Evolutionary conservation across 169 alveolate genomes (phyloP).

Genomic region (Prorocentrum cordatum): DNA sequence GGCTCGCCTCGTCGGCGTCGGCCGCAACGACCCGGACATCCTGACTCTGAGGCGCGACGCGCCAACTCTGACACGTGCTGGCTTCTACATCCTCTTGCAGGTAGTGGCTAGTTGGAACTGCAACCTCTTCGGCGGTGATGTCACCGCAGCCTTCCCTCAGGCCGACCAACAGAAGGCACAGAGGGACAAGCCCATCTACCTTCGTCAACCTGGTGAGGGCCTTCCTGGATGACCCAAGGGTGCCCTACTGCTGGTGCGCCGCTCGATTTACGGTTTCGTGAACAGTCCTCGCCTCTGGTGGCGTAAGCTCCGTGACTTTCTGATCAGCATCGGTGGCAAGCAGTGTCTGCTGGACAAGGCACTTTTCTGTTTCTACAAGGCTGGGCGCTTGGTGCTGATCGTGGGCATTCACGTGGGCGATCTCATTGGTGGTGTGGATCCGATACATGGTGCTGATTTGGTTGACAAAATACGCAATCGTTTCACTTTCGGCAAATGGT

Average conservation of each 20-base stretch:
- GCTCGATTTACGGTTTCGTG: neutral
- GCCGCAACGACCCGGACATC: neutral
- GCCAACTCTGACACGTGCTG: neutral
- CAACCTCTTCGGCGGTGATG: neutral
- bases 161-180: neutral
- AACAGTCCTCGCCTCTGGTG: neutral
- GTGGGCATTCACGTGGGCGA: slow-evolving; percentile 12
- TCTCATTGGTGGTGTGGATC: neutral
- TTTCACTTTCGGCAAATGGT: slow-evolving; percentile 11
- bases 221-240: neutral
- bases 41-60: neutral
- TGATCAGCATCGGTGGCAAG: neutral
- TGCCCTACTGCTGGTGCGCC: neutral
- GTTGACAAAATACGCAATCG: neutral
- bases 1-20: neutral
- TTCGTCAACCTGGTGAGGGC: slow-evolving; percentile 16
- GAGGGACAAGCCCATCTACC: neutral
- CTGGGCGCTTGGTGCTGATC: neutral
- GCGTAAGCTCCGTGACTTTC: neutral
- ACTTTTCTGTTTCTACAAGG: neutral
- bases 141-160: slow-evolving; percentile 1
- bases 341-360: slow-evolving; percentile 8
- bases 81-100: neutral
- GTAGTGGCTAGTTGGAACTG: neutral
- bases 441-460: neutral